Conservation (phyloP, 352 stramenopile genomes). For the Phytophthora brassicae region DNA sequence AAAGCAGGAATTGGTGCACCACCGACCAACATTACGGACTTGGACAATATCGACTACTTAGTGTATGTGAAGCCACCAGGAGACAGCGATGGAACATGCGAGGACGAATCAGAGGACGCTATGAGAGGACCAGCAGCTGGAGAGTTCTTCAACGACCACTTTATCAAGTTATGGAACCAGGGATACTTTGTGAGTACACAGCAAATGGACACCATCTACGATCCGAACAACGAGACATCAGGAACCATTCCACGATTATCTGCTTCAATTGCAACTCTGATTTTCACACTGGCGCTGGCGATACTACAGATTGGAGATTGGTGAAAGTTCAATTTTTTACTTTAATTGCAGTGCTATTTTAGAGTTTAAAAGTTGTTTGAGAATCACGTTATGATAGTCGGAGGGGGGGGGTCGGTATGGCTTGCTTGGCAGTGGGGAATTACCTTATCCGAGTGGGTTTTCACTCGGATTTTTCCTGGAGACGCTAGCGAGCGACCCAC, state of each 20-base stretch:
- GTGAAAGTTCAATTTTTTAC: neutral
- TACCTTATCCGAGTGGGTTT: too few species aligned
- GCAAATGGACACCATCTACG: conserved; percentile 35
- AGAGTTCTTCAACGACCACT: conserved; percentile 64
- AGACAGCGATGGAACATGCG: conserved; percentile 63
- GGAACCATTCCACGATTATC: neutral
- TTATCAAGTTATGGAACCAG: conserved; percentile 75
- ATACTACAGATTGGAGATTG: neutral
- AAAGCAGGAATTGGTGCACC: conserved; percentile 54
- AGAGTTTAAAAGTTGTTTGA: too few species aligned
- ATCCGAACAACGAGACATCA: conserved; percentile 25
- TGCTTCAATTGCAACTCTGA: neutral
- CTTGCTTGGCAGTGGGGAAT: too few species aligned
- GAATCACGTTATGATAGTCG: too few species aligned
- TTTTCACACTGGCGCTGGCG: neutral
- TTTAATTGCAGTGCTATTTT: too few species aligned
- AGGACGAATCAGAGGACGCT: conserved; percentile 41
- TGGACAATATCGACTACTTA: conserved; percentile 64
- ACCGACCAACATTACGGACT: conserved; percentile 50
- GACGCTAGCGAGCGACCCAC: too few species aligned
- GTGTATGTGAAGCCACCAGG: conserved; percentile 71
- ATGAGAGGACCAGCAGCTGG: conserved; percentile 53
- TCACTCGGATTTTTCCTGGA: too few species aligned
- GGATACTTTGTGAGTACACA: conserved; percentile 34
- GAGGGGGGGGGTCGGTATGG: too few species aligned